Percentiles rank a stretch among this genome's conserved stretches.
Evolutionary conservation across 768 basidiomycete species (phyloP).

Genomic region (Russula griseocarnosa): DNA sequence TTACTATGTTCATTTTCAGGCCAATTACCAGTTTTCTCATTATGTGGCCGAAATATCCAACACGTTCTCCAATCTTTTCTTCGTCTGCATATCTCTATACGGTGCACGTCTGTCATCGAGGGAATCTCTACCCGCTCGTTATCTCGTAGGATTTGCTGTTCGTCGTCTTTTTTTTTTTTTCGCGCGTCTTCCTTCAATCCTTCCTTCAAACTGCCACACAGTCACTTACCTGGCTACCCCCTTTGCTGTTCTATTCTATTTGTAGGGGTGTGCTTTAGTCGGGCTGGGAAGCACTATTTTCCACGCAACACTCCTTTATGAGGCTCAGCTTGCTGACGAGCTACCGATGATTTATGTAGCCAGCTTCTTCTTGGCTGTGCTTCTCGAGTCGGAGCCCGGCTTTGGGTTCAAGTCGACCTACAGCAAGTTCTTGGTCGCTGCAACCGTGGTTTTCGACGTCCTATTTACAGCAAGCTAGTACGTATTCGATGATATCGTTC

Average conservation of each 20-base stretch:
- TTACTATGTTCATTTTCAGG: slow-evolving; percentile 36
- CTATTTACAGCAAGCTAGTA: slow-evolving; percentile 74
- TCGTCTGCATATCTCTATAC: slow-evolving; percentile 50
- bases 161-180: slow-evolving; percentile 15
- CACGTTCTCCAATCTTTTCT: slow-evolving; percentile 61
- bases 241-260: not conserved
- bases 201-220: not conserved
- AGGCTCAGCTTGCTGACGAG: slow-evolving; percentile 78
- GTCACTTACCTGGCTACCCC: too few species aligned
- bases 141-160: slow-evolving; percentile 35
- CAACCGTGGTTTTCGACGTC: slow-evolving; percentile 47
- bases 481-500: slow-evolving; percentile 32
- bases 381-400: slow-evolving; percentile 56
- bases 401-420: slow-evolving; percentile 40
- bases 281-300: slow-evolving; percentile 78
- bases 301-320: slow-evolving; percentile 70
- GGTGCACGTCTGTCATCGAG: slow-evolving; percentile 37
- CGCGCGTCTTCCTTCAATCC: not conserved
- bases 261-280: slow-evolving; percentile 61
- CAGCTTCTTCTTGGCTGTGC: slow-evolving; percentile 54
- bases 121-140: slow-evolving; percentile 39
- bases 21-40: slow-evolving; percentile 73
- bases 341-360: slow-evolving; percentile 77
- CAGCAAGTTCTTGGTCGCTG: slow-evolving; percentile 41
- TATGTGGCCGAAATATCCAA: slow-evolving; percentile 76